phyloP scores from a whole-genome alignment of 257 asterid species.

The Nicotiana noctiflora region DNA sequence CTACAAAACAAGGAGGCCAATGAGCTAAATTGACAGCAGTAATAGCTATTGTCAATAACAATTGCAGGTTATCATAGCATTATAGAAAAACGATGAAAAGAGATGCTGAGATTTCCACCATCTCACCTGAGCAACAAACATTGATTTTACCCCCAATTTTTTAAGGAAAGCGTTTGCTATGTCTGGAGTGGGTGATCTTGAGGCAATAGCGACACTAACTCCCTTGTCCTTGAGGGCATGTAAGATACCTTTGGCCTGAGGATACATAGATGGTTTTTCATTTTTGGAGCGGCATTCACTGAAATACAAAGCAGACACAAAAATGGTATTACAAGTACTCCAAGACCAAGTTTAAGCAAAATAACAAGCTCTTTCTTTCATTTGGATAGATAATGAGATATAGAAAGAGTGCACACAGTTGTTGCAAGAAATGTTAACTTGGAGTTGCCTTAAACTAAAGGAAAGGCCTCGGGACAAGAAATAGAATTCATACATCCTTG shows the following conservation, averaged over 20 bases:
- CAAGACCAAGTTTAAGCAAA: constrained; percentile 8
- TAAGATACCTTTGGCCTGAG: constrained; percentile 34
- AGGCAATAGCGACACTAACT: no score
- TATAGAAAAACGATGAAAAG: neutral
- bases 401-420: neutral
- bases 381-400: neutral
- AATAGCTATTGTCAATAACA: neutral
- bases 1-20: neutral
- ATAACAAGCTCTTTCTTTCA: neutral
- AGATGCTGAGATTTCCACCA: neutral
- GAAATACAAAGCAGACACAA: constrained; percentile 6
- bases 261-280: constrained; percentile 31
- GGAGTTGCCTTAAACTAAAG: neutral
- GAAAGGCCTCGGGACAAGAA: neutral
- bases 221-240: constrained; percentile 35
- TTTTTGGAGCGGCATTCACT: constrained; percentile 61
- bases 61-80: neutral
- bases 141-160: constrained; percentile 64
- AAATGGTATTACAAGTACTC: neutral
- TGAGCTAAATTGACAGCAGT: neutral
- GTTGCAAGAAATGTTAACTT: neutral
- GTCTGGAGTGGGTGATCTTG: constrained; percentile 67
- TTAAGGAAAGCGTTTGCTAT: constrained; percentile 65
- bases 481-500: neutral
- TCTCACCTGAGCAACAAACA: constrained; percentile 79